phyloP scores from a whole-genome alignment of 257 asterid species.

The Nyctanthes arbortristis region DNA sequence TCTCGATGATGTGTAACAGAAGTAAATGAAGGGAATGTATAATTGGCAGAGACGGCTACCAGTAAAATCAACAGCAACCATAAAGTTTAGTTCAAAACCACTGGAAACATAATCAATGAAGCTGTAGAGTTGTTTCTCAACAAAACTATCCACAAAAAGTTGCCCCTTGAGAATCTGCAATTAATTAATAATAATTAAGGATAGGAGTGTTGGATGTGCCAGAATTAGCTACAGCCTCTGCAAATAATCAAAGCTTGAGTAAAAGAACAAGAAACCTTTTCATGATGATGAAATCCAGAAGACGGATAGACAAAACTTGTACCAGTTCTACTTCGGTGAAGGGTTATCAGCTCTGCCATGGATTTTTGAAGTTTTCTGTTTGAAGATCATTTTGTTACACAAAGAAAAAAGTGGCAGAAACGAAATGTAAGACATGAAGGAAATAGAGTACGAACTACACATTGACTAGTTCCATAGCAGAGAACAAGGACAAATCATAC shows the following conservation, averaged over 20 bases:
- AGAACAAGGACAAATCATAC: background rate
- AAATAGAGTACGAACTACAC: background rate
- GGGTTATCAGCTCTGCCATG: slow-evolving; percentile 58
- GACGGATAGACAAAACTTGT: slow-evolving; percentile 59
- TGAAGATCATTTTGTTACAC: slow-evolving; percentile 5
- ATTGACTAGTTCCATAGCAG: background rate
- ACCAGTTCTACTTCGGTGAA: slow-evolving; percentile 49
- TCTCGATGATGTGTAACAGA: background rate
- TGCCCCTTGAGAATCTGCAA: slow-evolving; percentile 59
- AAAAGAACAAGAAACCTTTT: slow-evolving; percentile 49
- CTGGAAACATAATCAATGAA: slow-evolving; percentile 82
- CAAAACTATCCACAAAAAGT: slow-evolving; percentile 58
- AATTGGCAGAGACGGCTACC: slow-evolving; percentile 31
- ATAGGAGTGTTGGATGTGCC: slow-evolving; percentile 22
- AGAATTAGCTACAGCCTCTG: slow-evolving; percentile 10
- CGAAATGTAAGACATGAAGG: background rate
- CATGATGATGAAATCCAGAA: slow-evolving; percentile 46
- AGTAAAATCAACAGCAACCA: slow-evolving; percentile 90
- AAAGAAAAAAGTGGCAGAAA: background rate
- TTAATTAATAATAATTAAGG: background rate
- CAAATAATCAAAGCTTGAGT: background rate
- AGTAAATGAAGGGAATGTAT: background rate
- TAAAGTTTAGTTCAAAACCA: slow-evolving; percentile 81
- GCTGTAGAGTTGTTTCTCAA: slow-evolving; percentile 64
- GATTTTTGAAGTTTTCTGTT: slow-evolving; percentile 68